Evolutionary conservation across 2,329 filamentous ascomycete genomes (phyloP), one percentile per base, ranked within the genome.

Genomic region (Paecilomyces formosus): DNA sequence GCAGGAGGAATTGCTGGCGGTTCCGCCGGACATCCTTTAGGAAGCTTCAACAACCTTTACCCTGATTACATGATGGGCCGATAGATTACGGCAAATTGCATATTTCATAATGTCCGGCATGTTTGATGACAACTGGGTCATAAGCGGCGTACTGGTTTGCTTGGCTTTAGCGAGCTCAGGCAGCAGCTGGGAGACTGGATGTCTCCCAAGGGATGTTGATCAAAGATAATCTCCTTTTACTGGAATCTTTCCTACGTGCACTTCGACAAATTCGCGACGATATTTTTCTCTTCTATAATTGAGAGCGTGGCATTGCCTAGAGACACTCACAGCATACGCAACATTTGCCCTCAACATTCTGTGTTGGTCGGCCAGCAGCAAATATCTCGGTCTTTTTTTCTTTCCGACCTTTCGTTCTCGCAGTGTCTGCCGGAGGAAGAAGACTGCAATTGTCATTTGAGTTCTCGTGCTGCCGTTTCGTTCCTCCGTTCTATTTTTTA

Each of bases 1-100:
- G 65, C 65, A 53, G 70, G 68, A 28, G 66, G 67, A 54, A 60
- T 67, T 9, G 63, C 68, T 28, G 67, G 65, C 58, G 66, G 64
- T 58, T 66, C 66, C 30, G 60, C 68, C 35, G 68, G 64, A 30
- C 68, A 68, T 22, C 70, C 70, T 56, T 61, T 71, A 64, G 71
- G 70, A 45, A 68, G 68, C 57, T 74, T 69, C 65, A 72, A 70
- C 65, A 66, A 69, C 61, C 70, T 71, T 60, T 79, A 76, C 66
- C 75, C 75, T 59, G 77, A 78, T 65, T 78, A 78, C 68, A 78
- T 79, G 77, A 76, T 78, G 71, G 77, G 77, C 63, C 74, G 76
- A 60, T 79, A 70, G 72, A 62, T 33, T 30, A 55, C 35, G 53
- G 51, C 18, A 57, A 33, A 35, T 58, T 56, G 39, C 59, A 59